These are phyloP conservation scores for Tetradesmus obliquus DNA, from an alignment of 139 green algal species.

Conservation along the genomic window DNA sequence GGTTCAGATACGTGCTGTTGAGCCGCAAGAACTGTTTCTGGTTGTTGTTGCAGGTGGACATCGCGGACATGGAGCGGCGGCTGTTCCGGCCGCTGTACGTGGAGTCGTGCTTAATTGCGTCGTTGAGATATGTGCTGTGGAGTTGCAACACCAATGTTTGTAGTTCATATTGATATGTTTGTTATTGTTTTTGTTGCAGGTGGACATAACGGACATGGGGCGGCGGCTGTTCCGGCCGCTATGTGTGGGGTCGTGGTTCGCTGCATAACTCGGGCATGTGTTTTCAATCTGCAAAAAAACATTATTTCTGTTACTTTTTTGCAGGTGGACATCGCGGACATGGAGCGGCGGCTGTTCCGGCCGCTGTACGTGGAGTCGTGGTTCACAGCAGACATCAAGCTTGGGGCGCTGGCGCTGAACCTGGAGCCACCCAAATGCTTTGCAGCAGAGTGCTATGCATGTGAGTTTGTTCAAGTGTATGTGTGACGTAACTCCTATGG, in stretches of 20 bases:
- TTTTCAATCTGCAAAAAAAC: no score
- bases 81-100: conserved; percentile 77
- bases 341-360: conserved; percentile 76
- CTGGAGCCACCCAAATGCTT: conserved; percentile 87
- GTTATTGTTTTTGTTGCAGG: conserved; percentile 50
- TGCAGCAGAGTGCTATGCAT: conserved; percentile 82
- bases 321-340: conserved; percentile 60
- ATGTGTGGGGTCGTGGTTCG: conserved; percentile 81
- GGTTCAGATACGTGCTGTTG: no score
- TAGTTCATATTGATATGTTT: no score
- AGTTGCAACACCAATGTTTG: no score
- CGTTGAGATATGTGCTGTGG: no score
- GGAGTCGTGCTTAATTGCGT: conserved; percentile 80
- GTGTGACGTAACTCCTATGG: background rate
- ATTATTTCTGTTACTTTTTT: no score
- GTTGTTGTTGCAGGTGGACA: conserved; percentile 52
- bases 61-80: conserved; percentile 53
- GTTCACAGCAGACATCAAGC: conserved; percentile 82
- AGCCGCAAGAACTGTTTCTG: no score
- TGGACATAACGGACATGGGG: conserved; percentile 59
- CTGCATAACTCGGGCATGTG: conserved; percentile 69
- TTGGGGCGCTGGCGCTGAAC: conserved; percentile 77
- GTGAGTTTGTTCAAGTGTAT: background rate
- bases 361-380: conserved; percentile 72
- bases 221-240: conserved; percentile 74